Evolutionary conservation across 257 asterid species (phyloP).

Genomic region (Solanum arcanum): DNA sequence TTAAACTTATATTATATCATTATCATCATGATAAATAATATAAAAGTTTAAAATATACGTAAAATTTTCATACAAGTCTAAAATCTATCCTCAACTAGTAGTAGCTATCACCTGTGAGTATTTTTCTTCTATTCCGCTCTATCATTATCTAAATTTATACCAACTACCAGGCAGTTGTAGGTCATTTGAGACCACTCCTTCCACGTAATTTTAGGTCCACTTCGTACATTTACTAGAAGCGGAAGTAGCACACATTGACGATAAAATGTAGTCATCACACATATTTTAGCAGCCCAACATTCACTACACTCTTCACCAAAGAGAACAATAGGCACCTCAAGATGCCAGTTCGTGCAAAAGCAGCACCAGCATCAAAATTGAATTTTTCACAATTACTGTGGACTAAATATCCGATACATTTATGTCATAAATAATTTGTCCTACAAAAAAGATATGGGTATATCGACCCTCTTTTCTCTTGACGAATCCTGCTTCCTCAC

Average conservation of each 20-base stretch:
- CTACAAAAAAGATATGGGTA: not conserved
- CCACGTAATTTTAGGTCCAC: too few relatives aligned
- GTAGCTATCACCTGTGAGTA: not conserved
- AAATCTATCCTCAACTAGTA: not conserved
- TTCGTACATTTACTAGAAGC: too few relatives aligned
- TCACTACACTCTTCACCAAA: not conserved
- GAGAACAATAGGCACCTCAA: not conserved
- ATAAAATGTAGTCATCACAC: not conserved
- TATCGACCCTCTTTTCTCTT: not conserved
- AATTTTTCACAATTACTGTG: not conserved
- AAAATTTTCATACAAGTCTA: not conserved
- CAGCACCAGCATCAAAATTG: not conserved
- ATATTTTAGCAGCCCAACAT: not conserved
- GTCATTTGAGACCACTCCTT: not conserved
- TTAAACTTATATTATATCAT: not conserved
- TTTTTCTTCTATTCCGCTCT: not conserved
- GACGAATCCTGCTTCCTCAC: not conserved
- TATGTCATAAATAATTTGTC: not conserved
- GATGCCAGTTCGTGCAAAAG: not conserved
- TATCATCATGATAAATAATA: not conserved
- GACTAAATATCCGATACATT: not conserved
- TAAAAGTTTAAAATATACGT: not conserved
- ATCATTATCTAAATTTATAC: not conserved
- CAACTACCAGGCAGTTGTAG: too few relatives aligned
- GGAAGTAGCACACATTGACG: too few relatives aligned